Base-by-base conservation (phyloP, 2,329 filamentous ascomycete species). In the Cordyceps cateniannulata region DNA sequence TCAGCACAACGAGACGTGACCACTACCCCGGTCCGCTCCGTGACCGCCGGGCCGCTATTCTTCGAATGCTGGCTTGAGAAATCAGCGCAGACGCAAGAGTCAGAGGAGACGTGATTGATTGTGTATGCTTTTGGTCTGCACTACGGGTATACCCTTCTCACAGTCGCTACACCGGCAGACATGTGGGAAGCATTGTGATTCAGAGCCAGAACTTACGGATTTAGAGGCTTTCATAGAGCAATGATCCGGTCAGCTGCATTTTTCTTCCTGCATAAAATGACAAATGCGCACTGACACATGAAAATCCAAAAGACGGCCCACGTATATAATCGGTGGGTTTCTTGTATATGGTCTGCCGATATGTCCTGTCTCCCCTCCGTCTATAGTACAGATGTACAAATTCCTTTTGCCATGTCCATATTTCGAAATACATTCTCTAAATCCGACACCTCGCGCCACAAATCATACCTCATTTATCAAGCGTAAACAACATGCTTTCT, bases 31-130 rank as follows among this genome's bases (percentile, higher is more conserved):
- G 70, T 86, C 40, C 79, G 83, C 38, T 75, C 81, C 5, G 79
- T 85, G 1, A 78, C 78, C 62, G 78, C 85, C 55, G 79, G 86
- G 50, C 77, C 86, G 64, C 67, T 90, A 60, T 78, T 87, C 73
- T 78, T 88, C 70, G 86, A 89, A 77, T 79, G 87, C 76, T 78
- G 87, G 85, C 71, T 89, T 65, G 76, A 90, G 72, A 74, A 87
- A 78, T 53, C 27, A 10, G 22, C 24, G 1, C 14, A 25, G 10
- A 6, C 25, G 18, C 22, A 29, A 10, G 49, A 60, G n/a, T 32
- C 47, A 7, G 29, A 48, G n/a, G 49, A 35, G n/a, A 20, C 56
- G 5, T n/a, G 38, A 51, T 9, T 40, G 18, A 38, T 22, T 12
- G 8, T 2, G 9, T 2, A 40, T 22, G 10, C 18, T 27, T 20